phyloP scores from a whole-genome alignment of 331 rosid genomes.

The Acacia pycnantha region DNA sequence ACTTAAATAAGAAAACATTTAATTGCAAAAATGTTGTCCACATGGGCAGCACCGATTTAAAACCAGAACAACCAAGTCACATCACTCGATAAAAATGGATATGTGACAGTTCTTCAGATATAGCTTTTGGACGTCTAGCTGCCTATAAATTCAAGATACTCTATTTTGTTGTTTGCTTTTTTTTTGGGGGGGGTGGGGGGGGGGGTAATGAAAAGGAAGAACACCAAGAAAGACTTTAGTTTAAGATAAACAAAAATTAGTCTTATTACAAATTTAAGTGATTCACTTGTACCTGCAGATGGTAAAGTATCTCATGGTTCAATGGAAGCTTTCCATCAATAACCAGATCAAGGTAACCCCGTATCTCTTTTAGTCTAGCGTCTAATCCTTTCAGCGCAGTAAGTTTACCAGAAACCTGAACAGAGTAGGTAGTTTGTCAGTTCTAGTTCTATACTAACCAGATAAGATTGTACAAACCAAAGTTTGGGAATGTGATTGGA shows the following conservation, averaged over 20 bases:
- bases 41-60: background rate
- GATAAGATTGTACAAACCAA: background rate
- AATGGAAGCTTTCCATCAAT: slow-evolving; percentile 53
- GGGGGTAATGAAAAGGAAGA: background rate
- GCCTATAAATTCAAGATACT: background rate
- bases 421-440: background rate
- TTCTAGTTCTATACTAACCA: background rate
- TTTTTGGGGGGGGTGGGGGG: too few relatives aligned
- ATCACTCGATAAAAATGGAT: background rate
- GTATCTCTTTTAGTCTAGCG: slow-evolving; percentile 50
- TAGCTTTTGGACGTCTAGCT: background rate
- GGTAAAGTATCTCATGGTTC: slow-evolving; percentile 54
- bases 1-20: background rate
- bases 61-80: background rate
- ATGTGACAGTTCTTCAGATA: background rate
- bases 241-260: background rate
- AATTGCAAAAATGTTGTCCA: background rate
- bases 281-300: slow-evolving; percentile 38
- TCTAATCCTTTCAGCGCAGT: slow-evolving; percentile 55
- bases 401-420: slow-evolving; percentile 39
- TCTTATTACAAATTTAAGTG: background rate
- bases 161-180: background rate
- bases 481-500: background rate
- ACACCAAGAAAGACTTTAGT: background rate
- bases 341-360: slow-evolving; percentile 53